Evolutionary conservation across 495 filamentous ascomycete genomes (phyloP), one percentile per base, ranked within the genome.

Genomic region (Penicillium robsamsonii): DNA sequence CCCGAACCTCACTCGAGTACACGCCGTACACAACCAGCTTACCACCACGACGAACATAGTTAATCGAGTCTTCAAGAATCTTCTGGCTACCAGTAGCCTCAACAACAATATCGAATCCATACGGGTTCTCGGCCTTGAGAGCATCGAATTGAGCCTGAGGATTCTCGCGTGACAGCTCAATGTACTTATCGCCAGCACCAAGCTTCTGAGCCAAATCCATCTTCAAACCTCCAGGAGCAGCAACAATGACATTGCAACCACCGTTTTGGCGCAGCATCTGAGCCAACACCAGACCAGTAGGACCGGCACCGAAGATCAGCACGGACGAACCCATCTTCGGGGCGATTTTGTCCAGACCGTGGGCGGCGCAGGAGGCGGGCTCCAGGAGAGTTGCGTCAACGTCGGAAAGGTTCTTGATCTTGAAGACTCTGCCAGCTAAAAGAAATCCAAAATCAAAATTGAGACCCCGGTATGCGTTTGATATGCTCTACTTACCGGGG

Each of bases 371-470:
- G 5, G 87, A 87, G 11, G 86, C 86, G 10, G 87, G 86, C 65
- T 90, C 87, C 49, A 90, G 78, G 24, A 90, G 76, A 18, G 86
- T 89, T n/a, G 86, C 87, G 40, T 89, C 85, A 46, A 88, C 75
- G 57, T 88, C 83, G 46, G 78, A 81, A 44, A 90, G 72, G 70
- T 88, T 86, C 58, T 87, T 75, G 71, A 90, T 82, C 71, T 83
- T 82, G 75, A 88, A 88, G 15, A 89, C 83, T 59, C 85, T 81
- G 52, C 81, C 81, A 50, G 84, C 84, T 58, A 22, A 13, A 43
- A 17, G 18, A 22, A 2, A 22, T 5, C 17, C 4, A 4, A 8
- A 4, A 15, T 54, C 22, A 54, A 42, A n/a, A 20, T 53, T n/a
- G 30, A 4, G 3, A 7, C 22, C 0, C 15, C 15, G 12, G 0